phyloP scores from a whole-genome alignment of 805 yeast species.

The Teunomyces stri region DNA sequence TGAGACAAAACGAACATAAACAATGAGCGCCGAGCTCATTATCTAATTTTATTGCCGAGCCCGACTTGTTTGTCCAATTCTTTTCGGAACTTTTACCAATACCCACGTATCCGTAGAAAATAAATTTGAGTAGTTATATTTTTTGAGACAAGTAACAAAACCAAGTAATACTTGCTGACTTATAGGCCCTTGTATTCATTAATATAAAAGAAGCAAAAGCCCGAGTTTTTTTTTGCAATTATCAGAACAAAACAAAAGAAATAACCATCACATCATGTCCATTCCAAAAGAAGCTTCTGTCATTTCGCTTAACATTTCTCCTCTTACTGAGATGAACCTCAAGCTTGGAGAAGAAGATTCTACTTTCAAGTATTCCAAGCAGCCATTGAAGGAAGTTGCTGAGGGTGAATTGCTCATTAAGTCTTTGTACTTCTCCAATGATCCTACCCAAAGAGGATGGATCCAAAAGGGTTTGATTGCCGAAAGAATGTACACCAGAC shows the following conservation, averaged over 20 bases:
- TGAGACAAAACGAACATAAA: neutral
- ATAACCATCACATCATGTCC: constrained; percentile 2
- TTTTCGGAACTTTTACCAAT: neutral
- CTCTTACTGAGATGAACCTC: constrained; percentile 16
- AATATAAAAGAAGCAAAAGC: neutral
- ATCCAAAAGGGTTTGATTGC: constrained; percentile 26
- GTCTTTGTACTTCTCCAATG: constrained; percentile 30
- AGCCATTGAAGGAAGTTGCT: constrained; percentile 13
- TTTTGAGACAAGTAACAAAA: neutral
- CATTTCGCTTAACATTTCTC: constrained; percentile 19
- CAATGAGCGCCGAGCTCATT: too few relatives aligned
- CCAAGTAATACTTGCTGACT: neutral
- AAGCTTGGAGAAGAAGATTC: constrained; percentile 20
- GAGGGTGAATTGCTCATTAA: constrained; percentile 28
- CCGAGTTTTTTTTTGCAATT: neutral
- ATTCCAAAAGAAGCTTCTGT: constrained; percentile 8
- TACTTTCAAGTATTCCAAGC: constrained; percentile 27
- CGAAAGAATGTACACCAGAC: constrained; percentile 21
- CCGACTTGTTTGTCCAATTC: neutral
- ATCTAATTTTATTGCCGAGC: too few relatives aligned
- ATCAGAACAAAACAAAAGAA: neutral
- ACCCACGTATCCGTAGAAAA: neutral
- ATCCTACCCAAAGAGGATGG: constrained; percentile 38
- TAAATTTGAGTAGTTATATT: neutral
- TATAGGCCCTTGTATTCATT: neutral